phyloP scores from a whole-genome alignment of 1,139 yeast genomes.

The Magnusiomyces suaveolens region DNA sequence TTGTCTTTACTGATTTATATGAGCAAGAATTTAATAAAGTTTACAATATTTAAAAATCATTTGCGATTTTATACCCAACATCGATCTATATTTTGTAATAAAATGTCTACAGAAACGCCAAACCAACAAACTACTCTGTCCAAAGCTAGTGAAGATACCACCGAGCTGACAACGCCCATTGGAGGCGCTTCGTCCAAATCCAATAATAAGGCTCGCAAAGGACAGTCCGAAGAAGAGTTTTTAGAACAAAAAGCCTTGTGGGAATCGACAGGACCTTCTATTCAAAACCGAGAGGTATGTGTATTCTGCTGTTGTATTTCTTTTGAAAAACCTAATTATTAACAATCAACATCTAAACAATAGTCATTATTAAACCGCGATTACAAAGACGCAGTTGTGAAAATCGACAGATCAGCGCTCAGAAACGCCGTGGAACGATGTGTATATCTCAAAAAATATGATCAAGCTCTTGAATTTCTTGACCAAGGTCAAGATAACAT shows the following conservation, averaged over 20 bases:
- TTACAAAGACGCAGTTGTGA: conserved; percentile 16
- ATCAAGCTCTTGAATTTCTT: conserved; percentile 23
- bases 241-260: conserved; percentile 23
- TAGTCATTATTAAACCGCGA: conserved; percentile 20
- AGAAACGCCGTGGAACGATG: conserved; percentile 31
- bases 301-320: neutral
- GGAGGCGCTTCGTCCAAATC: neutral
- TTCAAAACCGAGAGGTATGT: conserved; percentile 21
- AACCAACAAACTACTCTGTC: neutral
- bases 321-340: no score
- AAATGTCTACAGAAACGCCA: neutral
- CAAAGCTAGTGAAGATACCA: neutral
- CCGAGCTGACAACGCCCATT: neutral
- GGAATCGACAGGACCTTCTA: conserved; percentile 25
- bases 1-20: no score
- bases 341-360: conserved; percentile 2
- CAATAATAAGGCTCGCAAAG: conserved; percentile 22
- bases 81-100: neutral
- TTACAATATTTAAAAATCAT: neutral
- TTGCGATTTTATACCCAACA: neutral
- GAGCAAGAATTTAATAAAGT: neutral
- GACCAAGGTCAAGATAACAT: conserved; percentile 13
- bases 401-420: conserved; percentile 25
- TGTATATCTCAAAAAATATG: conserved; percentile 26
- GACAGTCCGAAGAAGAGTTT: conserved; percentile 30